These are phyloP conservation scores for Sporothrix curviconia DNA, from an alignment of 2,329 filamentous ascomycete genomes.

Conservation along the genomic window DNA sequence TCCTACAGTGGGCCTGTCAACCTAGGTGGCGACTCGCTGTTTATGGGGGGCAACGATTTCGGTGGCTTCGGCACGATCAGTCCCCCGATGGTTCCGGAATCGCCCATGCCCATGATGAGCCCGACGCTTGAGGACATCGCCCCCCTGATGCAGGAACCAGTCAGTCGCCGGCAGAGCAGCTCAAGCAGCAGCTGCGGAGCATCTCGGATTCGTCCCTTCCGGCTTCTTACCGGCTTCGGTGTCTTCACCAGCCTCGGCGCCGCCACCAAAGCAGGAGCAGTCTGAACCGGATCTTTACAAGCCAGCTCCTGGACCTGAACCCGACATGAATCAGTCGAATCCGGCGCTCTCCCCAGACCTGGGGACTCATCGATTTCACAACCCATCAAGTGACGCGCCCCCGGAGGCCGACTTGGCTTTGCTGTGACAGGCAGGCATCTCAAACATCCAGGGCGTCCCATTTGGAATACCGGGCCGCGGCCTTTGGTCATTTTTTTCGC, in stretches of 20 bases:
- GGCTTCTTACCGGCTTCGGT: constrained; percentile 23
- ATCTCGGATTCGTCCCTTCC: constrained; percentile 24
- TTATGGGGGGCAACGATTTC: not conserved
- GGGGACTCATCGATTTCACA: too few relatives aligned
- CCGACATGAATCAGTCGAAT: too few relatives aligned
- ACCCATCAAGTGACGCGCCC: too few relatives aligned
- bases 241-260: constrained; percentile 22
- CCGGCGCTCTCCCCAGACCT: too few relatives aligned
- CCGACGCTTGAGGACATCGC: constrained; percentile 11
- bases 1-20: constrained; percentile 10
- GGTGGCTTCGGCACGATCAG: constrained; percentile 18
- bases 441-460: too few relatives aligned
- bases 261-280: constrained; percentile 25
- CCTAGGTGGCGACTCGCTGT: constrained; percentile 9
- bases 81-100: constrained; percentile 17
- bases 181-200: constrained; percentile 24
- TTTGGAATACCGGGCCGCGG: too few relatives aligned
- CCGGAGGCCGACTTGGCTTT: too few relatives aligned
- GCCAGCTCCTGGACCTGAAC: constrained; percentile 23
- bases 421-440: too few relatives aligned
- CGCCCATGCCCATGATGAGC: constrained; percentile 20
- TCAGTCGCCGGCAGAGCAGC: constrained; percentile 23
- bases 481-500: not conserved
- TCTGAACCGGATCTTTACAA: constrained; percentile 23
- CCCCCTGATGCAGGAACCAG: constrained; percentile 15